Conservation (phyloP, 805 yeast species). For the Yarrowia porcina region DNA sequence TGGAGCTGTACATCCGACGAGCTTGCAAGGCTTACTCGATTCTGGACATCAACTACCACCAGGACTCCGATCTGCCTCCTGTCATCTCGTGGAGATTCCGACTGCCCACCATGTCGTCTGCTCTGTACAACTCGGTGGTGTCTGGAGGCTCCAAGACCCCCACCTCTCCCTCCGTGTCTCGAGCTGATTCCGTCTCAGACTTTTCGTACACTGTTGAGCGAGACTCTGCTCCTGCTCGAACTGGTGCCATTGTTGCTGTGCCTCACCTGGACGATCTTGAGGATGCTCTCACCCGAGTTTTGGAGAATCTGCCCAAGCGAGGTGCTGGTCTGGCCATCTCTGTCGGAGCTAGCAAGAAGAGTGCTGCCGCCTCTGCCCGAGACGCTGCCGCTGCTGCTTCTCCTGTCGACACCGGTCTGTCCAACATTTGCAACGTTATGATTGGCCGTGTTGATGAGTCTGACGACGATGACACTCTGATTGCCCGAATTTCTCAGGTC, state of each 20-base stretch:
- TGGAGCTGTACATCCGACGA: constrained; percentile 93
- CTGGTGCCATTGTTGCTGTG: constrained; percentile 80
- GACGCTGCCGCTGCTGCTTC: constrained; percentile 28
- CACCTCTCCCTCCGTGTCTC: constrained; percentile 29
- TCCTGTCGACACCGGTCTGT: constrained; percentile 41
- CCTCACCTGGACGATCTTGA: constrained; percentile 86
- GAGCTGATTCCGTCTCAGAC: constrained; percentile 92
- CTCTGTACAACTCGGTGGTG: constrained; percentile 63
- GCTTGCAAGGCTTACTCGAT: constrained; percentile 95
- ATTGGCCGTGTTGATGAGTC: constrained; percentile 73
- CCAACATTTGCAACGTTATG: constrained; percentile 80
- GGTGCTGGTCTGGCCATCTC: constrained; percentile 42
- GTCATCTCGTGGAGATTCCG: constrained; percentile 85
- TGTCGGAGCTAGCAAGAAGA: constrained; percentile 31
- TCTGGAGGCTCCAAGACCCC: constrained; percentile 30
- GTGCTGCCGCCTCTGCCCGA: constrained; percentile 29
- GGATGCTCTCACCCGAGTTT: constrained; percentile 70
- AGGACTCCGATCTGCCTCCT: constrained; percentile 51
- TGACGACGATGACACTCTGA: constrained; percentile 63
- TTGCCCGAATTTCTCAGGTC: constrained; percentile 59
- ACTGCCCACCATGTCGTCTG: constrained; percentile 66
- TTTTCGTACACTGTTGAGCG: constrained; percentile 77
- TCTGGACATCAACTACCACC: constrained; percentile 63
- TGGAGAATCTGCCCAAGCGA: constrained; percentile 59
- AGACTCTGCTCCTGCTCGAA: constrained; percentile 66